Evolutionary conservation across 139 green algal species (phyloP).

Genomic region (Closterium sp.): DNA sequence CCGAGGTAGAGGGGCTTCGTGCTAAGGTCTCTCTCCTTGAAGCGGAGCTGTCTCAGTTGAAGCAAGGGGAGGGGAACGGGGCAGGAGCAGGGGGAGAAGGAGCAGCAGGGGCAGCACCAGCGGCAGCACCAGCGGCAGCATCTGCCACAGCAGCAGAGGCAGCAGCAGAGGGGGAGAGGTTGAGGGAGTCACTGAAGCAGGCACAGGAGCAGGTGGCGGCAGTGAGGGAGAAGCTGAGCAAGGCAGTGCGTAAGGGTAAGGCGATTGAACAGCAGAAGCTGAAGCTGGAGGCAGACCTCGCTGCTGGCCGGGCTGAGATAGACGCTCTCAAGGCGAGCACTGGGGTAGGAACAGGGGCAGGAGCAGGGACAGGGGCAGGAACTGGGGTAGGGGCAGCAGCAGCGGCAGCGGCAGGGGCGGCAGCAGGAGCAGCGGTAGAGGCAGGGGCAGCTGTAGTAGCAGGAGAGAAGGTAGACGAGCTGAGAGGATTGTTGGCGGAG

Average conservation of each 20-base stretch:
- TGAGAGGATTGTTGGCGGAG: slow-evolving; percentile 3
- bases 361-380: neutral
- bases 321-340: neutral
- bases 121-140: neutral
- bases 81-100: slow-evolving; percentile 4
- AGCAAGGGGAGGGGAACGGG: neutral
- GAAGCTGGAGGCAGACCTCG: slow-evolving; percentile 33
- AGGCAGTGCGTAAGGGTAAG: slow-evolving; percentile 42
- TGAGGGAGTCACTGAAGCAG: slow-evolving; percentile 11
- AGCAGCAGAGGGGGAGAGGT: neutral
- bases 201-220: slow-evolving; percentile 23
- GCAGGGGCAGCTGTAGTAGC: too few species aligned
- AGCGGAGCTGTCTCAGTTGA: neutral
- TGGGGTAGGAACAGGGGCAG: neutral
- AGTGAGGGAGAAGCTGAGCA: slow-evolving; percentile 41
- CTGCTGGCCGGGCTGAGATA: slow-evolving; percentile 10
- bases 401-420: too few species aligned
- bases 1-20: neutral
- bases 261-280: slow-evolving; percentile 43
- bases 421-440: too few species aligned
- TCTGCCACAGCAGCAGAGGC: too few species aligned
- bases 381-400: neutral
- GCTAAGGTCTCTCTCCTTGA: neutral
- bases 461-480: neutral
- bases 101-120: neutral